phyloP scores from a whole-genome alignment of 495 filamentous ascomycete genomes.

The Tuber umbilicatum region DNA sequence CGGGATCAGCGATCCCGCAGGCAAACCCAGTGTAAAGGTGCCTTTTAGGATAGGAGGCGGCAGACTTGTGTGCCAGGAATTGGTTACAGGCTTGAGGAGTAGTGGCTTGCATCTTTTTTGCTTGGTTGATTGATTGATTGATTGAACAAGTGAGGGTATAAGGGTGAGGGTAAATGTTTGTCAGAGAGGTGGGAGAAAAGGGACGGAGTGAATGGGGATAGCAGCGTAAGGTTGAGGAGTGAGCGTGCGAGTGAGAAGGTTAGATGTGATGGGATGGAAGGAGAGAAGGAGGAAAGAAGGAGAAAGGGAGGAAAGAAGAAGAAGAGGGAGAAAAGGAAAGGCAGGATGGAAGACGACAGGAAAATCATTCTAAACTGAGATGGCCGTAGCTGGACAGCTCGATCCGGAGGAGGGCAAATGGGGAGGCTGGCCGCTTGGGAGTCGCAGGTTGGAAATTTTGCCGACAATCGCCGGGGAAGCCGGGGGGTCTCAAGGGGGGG shows the following conservation, averaged over 20 bases:
- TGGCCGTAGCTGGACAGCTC: conserved; percentile 4
- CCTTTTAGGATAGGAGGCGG: conserved; percentile 25
- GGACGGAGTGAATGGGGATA: neutral
- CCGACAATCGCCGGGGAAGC: conserved; percentile 28
- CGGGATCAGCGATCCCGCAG: conserved; percentile 30
- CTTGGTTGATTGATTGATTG: neutral
- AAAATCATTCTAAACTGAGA: conserved; percentile 8
- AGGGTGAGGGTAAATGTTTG: neutral
- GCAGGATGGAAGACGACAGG: conserved; percentile 10
- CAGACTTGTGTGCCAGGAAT: conserved; percentile 32
- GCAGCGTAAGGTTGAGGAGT: neutral
- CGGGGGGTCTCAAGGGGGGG: conserved; percentile 22
- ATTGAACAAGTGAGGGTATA: neutral
- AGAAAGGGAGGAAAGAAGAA: conserved; percentile 10
- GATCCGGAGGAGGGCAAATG: conserved; percentile 30
- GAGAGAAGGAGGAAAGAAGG: conserved; percentile 14
- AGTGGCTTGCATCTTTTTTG: neutral
- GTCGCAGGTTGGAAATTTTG: conserved; percentile 20
- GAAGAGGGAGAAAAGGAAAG: conserved; percentile 14
- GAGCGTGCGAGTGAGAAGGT: conserved; percentile 6
- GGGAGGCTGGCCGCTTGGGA: conserved; percentile 23
- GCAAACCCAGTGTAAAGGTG: conserved; percentile 29
- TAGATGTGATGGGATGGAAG: conserved; percentile 4
- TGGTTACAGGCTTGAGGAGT: conserved; percentile 11
- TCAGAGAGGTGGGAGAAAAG: neutral